Evolutionary conservation across 1,139 yeast genomes (phyloP).

Genomic region (Hyphopichia fennica): DNA sequence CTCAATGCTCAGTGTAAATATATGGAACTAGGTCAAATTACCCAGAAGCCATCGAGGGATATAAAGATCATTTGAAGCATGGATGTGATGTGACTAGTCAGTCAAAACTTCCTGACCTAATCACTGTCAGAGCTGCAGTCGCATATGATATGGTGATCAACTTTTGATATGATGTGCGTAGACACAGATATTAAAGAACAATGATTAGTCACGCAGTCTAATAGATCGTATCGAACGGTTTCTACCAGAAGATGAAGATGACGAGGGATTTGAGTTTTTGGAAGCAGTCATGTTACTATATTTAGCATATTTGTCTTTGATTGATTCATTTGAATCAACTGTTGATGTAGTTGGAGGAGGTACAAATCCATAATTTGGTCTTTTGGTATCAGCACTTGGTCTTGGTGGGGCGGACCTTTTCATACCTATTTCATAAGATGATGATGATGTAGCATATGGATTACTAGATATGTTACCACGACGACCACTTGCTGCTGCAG

Average conservation of each 20-base stretch:
- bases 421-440: neutral
- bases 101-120: too few relatives aligned
- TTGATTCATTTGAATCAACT: slow-evolving; percentile 14
- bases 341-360: slow-evolving; percentile 5
- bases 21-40: too few relatives aligned
- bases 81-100: too few relatives aligned
- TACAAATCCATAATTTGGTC: slow-evolving; percentile 1
- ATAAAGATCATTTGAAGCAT: too few relatives aligned
- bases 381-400: slow-evolving; percentile 3
- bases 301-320: slow-evolving; percentile 35
- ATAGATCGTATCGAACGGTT: slow-evolving; percentile 25
- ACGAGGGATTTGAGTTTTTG: neutral
- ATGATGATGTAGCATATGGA: slow-evolving; percentile 8
- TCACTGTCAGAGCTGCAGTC: too few relatives aligned
- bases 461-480: slow-evolving; percentile 23
- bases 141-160: too few relatives aligned
- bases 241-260: neutral
- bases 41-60: too few relatives aligned
- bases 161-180: too few relatives aligned
- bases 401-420: slow-evolving; percentile 6
- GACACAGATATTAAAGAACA: neutral
- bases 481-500: slow-evolving; percentile 53
- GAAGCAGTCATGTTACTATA: slow-evolving; percentile 14
- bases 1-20: too few relatives aligned
- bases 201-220: slow-evolving; percentile 16